Base-by-base conservation (phyloP, 495 filamentous ascomycete species). In the Oidiodendron maius region DNA sequence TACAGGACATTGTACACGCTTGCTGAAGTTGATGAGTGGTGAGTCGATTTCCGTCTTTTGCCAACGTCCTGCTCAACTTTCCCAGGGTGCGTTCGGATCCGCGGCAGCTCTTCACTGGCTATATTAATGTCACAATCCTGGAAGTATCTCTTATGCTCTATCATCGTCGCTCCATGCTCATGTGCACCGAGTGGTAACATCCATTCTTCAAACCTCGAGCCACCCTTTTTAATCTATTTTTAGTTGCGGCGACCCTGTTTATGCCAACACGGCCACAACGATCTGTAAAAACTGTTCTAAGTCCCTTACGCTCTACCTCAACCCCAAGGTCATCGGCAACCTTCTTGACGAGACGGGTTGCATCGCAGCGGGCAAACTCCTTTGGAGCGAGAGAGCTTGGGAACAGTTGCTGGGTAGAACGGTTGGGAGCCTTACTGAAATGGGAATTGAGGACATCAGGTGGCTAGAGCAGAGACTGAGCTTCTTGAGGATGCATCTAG, bases 1-100 rank as follows among this genome's bases (percentile, higher is more conserved):
- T 50, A 60, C n/a, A 63, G 75, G 40, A 68, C 71, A 4, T 58
- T 81, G 24, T 84, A 73, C 50, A 81, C 72, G 0, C 51, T 85
- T 15, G 77, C 74, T 20, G 77, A 84, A 39, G 53, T 85, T 8
- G 81, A 83, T 59, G 70, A 76, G n/a, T 77, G 76, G 69, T 69
- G 34, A 53, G 56, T 53, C 16, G 13, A 18, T 26, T 44, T n/a
- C 9, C 13, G 9, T 26, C 30, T 34, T 22, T n/a, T 3, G 18
- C 44, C 20, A 6, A 2, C 12, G 2, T 22, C 16, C 18, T 50
- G 12, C 37, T 44, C 5, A 54, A 13, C 32, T 10, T 1, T 12
- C 9, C 11, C 55, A 56, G 68, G 61, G 75, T 72, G 8, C 61
- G 70, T 18, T 40, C 55, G 2, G 55, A 65, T 48, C 32, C 56